phyloP scores from a whole-genome alignment of 2,329 filamentous ascomycete genomes.

The Xylariaceae sp. region DNA sequence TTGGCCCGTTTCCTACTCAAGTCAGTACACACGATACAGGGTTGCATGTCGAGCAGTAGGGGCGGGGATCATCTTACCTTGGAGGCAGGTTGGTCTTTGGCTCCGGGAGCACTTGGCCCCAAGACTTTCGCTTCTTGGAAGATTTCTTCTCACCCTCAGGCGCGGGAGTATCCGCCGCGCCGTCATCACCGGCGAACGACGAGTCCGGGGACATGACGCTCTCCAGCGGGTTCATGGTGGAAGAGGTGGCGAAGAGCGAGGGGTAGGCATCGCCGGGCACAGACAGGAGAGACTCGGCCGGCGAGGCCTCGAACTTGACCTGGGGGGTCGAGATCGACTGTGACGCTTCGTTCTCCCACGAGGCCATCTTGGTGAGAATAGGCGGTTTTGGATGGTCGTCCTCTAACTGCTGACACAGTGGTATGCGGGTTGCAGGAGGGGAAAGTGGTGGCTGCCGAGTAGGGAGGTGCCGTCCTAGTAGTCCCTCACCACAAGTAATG shows the following conservation, averaged over 20 bases:
- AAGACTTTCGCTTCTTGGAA: conserved; percentile 93
- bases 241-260: conserved; percentile 37
- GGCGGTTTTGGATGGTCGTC: conserved; percentile 8
- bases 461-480: conserved; percentile 31
- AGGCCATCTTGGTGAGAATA: conserved; percentile 29
- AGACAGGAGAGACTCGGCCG: conserved; percentile 47
- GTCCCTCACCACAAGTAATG: conserved; percentile 31
- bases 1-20: conserved; percentile 79
- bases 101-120: conserved; percentile 93
- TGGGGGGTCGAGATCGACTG: conserved; percentile 29
- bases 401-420: conserved; percentile 2
- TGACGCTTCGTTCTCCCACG: conserved; percentile 28
- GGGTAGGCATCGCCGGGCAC: conserved; percentile 40
- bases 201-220: conserved; percentile 41
- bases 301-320: conserved; percentile 47
- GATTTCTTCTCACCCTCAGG: conserved; percentile 55
- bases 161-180: conserved; percentile 11
- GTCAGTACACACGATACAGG: conserved; percentile 1
- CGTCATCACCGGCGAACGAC: conserved; percentile 22
- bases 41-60: background rate
- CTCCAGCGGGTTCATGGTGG: conserved; percentile 38
- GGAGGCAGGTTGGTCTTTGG: conserved; percentile 95
- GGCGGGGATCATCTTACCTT: conserved; percentile 63
- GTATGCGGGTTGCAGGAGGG: conserved; percentile 1
- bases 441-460: conserved; percentile 17